Evolutionary conservation across 352 stramenopile species (phyloP), one percentile per base, ranked within the genome.

Genomic region (Aphanomyces invadans): DNA sequence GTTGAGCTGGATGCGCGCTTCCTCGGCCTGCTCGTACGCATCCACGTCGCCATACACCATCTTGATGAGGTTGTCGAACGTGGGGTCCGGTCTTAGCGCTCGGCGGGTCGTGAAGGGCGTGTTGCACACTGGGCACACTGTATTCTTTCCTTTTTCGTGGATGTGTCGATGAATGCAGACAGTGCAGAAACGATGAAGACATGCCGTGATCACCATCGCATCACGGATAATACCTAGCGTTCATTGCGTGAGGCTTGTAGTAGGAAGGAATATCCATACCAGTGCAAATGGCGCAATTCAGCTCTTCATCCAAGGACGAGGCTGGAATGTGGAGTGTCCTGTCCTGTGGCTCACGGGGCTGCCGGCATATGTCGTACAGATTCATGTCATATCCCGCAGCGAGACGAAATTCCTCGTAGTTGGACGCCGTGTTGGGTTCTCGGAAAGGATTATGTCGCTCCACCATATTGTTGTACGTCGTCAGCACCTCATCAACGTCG

Each of bases 181-280:
- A 2, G 31, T 52, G 25, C 55, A 64, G 33, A 64, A 64, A 23
- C 55, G 55, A 64, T 64, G 55, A n/a, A 64, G 23, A 38, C 55
- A 64, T 23, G 55, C 55, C 32, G 55, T 64, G 25, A 64, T 64
- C 1, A 64, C 55, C 25, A 33, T 49, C 21, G 55, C 55, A 4
- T 64, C 32, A 9, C 55, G 33, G 23, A 64, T 64, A 29, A 64
- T 64, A 10, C 55, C 55, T 64, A 52, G n/a, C n/a, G n/a, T n/a
- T n/a, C n/a, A n/a, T n/a, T n/a, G n/a, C n/a, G n/a, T n/a, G n/a
- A n/a, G n/a, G n/a, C n/a, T n/a, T n/a, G n/a, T n/a, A n/a, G n/a
- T n/a, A n/a, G n/a, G n/a, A n/a, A n/a, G n/a, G n/a, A n/a, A n/a
- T n/a, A n/a, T n/a, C n/a, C n/a, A n/a, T 3, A 64, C 55, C 55